Base-by-base conservation (phyloP, 306 rosid species). In the Acacia acuminata region DNA sequence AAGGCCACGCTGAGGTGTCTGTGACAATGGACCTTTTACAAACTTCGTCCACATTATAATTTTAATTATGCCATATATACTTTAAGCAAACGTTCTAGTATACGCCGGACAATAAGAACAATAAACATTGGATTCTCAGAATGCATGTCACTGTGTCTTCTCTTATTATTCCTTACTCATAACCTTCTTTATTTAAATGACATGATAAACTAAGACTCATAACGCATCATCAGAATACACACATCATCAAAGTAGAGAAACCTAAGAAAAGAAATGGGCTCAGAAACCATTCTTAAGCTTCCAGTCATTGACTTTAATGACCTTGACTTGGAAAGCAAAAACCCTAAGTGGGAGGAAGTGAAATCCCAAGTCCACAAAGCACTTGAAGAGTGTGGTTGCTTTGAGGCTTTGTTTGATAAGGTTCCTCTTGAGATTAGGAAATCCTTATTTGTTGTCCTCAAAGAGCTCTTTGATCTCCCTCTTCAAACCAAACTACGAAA, bases 301-400 rank as follows among this genome's bases (percentile, higher is more conserved):
- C 97, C 94, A 0, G 8, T 51, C 43, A 87, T 94, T 50, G 88
- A 91, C 74, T 92, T 94, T 67, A 86, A 85, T 30, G 34, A 76
- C 38, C 67, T 82, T 55, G 63, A 61, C 4, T 81, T 81, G 10
- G 82, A 83, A 67, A 77, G 61, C 36, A 80, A 82, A 5, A 82
- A 82, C 24, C 40, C 80, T 6, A 84, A 58, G 32, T 58, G 65
- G 65, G 32, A 22, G 32, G 32, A 58, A 58, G 65, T 58, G 27
- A 58, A 58, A 58, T 58, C 65, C 65, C 65, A 58, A 58, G 65
- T 58, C 65, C 32, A 22, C 65, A 58, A 58, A 58, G 65, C 65
- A 10, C 65, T 58, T 25, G 36, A 25, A 61, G 34, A 61, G 67
- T 61, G 67, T 61, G 67, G 67, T 25, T 61, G 67, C 16, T 61